Conservation (phyloP, 805 yeast genomes). For the Yamadazyma ubonensis region DNA sequence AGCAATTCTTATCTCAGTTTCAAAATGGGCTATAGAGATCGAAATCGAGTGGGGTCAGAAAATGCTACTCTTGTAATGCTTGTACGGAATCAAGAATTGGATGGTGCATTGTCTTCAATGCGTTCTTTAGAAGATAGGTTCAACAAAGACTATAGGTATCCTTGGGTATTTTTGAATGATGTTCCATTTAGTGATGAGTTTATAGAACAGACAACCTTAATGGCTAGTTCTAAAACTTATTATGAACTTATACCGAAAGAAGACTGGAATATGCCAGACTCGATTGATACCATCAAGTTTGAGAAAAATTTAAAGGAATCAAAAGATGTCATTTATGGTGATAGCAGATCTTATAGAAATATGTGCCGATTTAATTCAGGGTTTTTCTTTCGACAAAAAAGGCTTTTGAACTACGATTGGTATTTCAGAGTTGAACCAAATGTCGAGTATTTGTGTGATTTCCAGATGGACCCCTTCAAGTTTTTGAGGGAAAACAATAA, state of each 20-base stretch:
- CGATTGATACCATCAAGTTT: conserved; percentile 31
- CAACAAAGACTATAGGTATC: conserved; percentile 38
- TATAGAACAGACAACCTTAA: conserved; percentile 40
- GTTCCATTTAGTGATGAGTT: conserved; percentile 42
- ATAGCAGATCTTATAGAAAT: conserved; percentile 50
- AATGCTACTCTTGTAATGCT: conserved; percentile 89
- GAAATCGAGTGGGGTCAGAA: conserved; percentile 50
- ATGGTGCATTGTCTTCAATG: conserved; percentile 59
- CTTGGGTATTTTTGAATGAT: conserved; percentile 47
- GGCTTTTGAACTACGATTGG: conserved; percentile 48
- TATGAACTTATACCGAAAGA: conserved; percentile 40
- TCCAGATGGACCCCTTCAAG: conserved; percentile 54
- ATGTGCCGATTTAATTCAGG: conserved; percentile 81
- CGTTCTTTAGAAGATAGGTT: conserved; percentile 45
- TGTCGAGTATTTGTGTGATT: conserved; percentile 54
- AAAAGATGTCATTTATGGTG: conserved; percentile 42
- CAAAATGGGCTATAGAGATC: conserved; percentile 27
- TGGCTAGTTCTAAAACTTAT: conserved; percentile 43
- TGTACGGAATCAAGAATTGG: conserved; percentile 76
- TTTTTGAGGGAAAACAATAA: conserved; percentile 43
- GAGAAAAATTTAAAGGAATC: conserved; percentile 24
- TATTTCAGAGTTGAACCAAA: conserved; percentile 64
- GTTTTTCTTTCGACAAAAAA: conserved; percentile 48
- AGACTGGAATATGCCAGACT: conserved; percentile 43
- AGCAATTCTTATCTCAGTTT: conserved; percentile 27